phyloP scores from a whole-genome alignment of 163 green algal genomes.

The Scenedesmus sp. region DNA sequence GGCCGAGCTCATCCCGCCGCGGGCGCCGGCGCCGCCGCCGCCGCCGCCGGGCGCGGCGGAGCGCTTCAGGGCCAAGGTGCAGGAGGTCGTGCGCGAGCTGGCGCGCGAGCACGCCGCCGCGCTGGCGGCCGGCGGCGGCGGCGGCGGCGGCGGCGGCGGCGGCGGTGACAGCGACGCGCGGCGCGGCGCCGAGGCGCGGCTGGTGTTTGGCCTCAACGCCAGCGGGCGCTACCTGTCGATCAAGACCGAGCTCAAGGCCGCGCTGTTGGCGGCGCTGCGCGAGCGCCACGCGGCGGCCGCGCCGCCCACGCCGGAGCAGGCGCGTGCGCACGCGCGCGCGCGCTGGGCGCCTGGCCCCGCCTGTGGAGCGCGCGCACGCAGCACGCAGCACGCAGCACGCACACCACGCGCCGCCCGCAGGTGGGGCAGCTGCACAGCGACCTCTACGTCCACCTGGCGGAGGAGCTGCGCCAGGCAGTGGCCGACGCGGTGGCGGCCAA shows the following conservation, averaged over 20 bases:
- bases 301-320: too few relatives aligned
- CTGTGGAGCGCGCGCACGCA: too few relatives aligned
- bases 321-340: too few relatives aligned
- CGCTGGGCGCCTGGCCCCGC: too few relatives aligned
- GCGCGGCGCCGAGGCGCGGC: background rate
- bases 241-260: constrained; percentile 18
- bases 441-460: constrained; percentile 29
- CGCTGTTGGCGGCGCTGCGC: constrained; percentile 1
- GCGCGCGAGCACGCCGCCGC: background rate
- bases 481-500: background rate
- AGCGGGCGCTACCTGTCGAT: constrained; percentile 27
- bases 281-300: too few relatives aligned
- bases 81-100: constrained; percentile 16
- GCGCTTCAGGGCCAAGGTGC: constrained; percentile 32
- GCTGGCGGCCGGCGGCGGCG: too few relatives aligned
- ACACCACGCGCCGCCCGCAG: too few relatives aligned
- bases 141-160: background rate
- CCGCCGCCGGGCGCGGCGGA: constrained; percentile 6
- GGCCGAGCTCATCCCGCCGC: constrained; percentile 3
- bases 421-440: constrained; percentile 34
- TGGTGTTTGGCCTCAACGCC: constrained; percentile 33
- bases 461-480: constrained; percentile 12
- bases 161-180: background rate
- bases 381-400: too few relatives aligned
- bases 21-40: background rate